A percentile compares a stretch with the other conserved stretches of the same genome.
These are phyloP conservation scores for Hypoxylon intermedium DNA, from an alignment of 495 filamentous ascomycete genomes.

Conservation along the genomic window DNA sequence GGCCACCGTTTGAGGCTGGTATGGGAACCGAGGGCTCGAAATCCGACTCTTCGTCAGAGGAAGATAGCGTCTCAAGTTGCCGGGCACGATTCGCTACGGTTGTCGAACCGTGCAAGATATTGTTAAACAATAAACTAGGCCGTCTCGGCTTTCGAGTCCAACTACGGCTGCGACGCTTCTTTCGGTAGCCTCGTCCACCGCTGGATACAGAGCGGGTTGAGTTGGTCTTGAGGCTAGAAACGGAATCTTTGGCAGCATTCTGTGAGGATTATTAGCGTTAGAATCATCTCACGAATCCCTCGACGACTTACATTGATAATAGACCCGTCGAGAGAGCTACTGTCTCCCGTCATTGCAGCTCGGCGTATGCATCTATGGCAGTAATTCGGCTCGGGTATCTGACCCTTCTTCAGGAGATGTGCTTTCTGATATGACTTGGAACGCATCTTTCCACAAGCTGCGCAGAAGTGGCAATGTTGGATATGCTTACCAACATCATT, in stretches of 20 bases:
- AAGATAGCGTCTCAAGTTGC: background rate
- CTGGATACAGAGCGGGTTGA: background rate
- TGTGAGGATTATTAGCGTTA: constrained; percentile 15
- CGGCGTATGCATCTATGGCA: constrained; percentile 27
- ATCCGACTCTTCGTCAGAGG: constrained; percentile 16
- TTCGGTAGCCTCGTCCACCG: background rate
- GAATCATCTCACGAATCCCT: background rate
- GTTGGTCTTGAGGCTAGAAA: background rate
- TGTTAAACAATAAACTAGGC: background rate
- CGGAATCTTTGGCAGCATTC: background rate
- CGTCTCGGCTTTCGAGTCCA: constrained; percentile 1
- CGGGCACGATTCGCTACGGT: background rate
- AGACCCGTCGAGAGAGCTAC: background rate
- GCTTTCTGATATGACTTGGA: constrained; percentile 27
- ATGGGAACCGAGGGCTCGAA: constrained; percentile 1
- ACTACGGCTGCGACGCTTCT: background rate
- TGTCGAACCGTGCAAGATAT: background rate
- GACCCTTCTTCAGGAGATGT: constrained; percentile 34
- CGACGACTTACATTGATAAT: background rate
- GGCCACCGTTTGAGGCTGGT: background rate
- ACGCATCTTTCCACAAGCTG: constrained; percentile 33
- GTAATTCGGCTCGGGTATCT: constrained; percentile 31
- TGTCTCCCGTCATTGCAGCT: constrained; percentile 6
- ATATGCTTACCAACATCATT: constrained; percentile 23
- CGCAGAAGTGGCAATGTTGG: constrained; percentile 33